A percentile compares a stretch with the other conserved stretches of the same genome.
Evolutionary conservation across 139 green algal genomes (phyloP).

Genomic region (Deuterostichococcus epilithicus): DNA sequence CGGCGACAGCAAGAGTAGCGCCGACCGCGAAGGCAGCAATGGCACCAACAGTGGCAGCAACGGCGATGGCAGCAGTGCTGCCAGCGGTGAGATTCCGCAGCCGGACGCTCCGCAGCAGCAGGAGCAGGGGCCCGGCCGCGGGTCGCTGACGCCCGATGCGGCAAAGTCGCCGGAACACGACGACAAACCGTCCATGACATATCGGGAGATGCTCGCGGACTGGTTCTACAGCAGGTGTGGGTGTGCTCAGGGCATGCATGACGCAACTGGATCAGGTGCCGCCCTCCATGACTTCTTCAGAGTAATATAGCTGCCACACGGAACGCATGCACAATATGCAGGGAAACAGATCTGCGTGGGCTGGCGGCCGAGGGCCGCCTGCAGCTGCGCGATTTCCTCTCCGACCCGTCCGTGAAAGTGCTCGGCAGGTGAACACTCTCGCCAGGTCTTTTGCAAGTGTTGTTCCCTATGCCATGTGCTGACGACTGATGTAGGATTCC

Average conservation of each 20-base stretch:
- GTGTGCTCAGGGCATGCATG: too few relatives aligned
- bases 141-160: neutral
- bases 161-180: neutral
- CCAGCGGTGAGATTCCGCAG: neutral
- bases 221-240: neutral
- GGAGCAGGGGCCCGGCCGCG: neutral
- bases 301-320: too few relatives aligned
- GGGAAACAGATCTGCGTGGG: neutral
- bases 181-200: neutral
- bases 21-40: neutral
- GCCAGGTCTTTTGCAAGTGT: too few relatives aligned
- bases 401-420: neutral
- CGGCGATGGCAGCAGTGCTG: neutral
- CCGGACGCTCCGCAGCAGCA: neutral
- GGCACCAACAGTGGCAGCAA: neutral
- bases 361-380: neutral
- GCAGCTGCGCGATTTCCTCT: neutral
- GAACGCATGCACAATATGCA: too few relatives aligned
- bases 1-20: too few relatives aligned
- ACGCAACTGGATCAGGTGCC: too few relatives aligned
- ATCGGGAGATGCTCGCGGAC: neutral
- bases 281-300: too few relatives aligned
- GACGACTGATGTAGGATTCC: too few relatives aligned
- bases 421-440: neutral
- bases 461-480: too few relatives aligned